Evolutionary conservation across 2,329 filamentous ascomycete genomes (phyloP).

Genomic region (Colletotrichum sp.): DNA sequence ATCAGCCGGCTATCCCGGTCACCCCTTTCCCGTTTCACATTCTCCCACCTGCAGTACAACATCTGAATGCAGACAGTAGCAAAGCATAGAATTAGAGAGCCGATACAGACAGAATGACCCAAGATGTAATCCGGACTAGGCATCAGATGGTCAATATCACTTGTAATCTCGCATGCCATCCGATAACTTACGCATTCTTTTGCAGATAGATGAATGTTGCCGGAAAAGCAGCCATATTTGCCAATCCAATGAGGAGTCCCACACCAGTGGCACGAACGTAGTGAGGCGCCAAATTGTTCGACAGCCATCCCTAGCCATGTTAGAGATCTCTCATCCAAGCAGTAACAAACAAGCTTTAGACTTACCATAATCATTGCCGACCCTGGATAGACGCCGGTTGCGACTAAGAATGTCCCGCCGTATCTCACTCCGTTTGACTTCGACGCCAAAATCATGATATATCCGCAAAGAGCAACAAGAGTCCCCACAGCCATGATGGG

Average conservation of each 20-base stretch:
- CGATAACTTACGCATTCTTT: constrained; percentile 41
- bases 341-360: not conserved
- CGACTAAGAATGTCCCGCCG: constrained; percentile 38
- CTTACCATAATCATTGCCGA: constrained; percentile 30
- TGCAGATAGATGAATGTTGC: constrained; percentile 48
- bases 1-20: constrained; percentile 40
- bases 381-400: constrained; percentile 26
- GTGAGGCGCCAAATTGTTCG: constrained; percentile 48
- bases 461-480: constrained; percentile 35
- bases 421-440: constrained; percentile 35
- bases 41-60: constrained; percentile 45
- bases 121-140: not conserved
- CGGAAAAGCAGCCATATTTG: constrained; percentile 37
- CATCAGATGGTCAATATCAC: not conserved
- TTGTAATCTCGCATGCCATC: not conserved
- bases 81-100: constrained; percentile 33
- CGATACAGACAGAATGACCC: not conserved
- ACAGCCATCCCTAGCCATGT: constrained; percentile 37
- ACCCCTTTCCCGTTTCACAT: constrained; percentile 40
- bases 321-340: not conserved
- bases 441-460: constrained; percentile 37
- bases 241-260: constrained; percentile 42
- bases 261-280: constrained; percentile 46
- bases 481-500: constrained; percentile 35
- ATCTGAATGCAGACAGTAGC: constrained; percentile 35